Evolutionary conservation across 176 grass and related monocot species (phyloP).

Genomic region (Triticum turgidum): DNA sequence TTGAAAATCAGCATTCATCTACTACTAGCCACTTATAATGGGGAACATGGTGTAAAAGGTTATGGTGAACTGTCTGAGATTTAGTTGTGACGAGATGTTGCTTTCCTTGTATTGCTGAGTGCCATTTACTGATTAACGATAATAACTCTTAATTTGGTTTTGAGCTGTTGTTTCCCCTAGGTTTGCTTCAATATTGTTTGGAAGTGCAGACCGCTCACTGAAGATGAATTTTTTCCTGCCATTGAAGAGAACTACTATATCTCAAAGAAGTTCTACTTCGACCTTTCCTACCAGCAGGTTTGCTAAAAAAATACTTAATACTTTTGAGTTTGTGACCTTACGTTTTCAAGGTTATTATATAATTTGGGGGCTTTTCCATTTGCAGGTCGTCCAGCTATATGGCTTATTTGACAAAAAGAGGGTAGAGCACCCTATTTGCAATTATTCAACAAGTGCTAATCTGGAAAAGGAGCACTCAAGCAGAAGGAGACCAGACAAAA

Average conservation of each 20-base stretch:
- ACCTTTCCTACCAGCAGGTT: constrained; percentile 64
- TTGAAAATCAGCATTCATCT: background rate
- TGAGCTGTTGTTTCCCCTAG: constrained; percentile 33
- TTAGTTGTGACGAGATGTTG: background rate
- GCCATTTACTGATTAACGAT: background rate
- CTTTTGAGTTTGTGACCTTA: constrained; percentile 17
- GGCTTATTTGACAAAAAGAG: constrained; percentile 41
- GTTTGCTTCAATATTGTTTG: constrained; percentile 59
- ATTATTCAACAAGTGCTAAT: background rate
- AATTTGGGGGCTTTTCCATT: background rate
- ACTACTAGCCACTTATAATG: background rate
- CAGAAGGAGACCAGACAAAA: background rate
- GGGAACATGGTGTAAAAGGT: background rate
- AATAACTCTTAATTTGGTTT: constrained; percentile 19
- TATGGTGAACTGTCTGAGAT: background rate
- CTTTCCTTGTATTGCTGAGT: background rate
- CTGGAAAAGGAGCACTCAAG: constrained; percentile 11
- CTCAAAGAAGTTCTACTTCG: constrained; percentile 58
- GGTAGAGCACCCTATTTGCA: constrained; percentile 6
- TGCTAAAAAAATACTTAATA: constrained; percentile 17
- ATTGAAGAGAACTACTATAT: constrained; percentile 60
- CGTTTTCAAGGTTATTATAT: background rate
- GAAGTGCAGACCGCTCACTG: constrained; percentile 54
- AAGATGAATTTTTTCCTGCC: constrained; percentile 57
- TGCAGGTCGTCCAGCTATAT: constrained; percentile 43